A percentile compares a stretch with the other conserved stretches of the same genome.
Conservation (phyloP, 2,329 filamentous ascomycete species). For the Alternaria sp. region DNA sequence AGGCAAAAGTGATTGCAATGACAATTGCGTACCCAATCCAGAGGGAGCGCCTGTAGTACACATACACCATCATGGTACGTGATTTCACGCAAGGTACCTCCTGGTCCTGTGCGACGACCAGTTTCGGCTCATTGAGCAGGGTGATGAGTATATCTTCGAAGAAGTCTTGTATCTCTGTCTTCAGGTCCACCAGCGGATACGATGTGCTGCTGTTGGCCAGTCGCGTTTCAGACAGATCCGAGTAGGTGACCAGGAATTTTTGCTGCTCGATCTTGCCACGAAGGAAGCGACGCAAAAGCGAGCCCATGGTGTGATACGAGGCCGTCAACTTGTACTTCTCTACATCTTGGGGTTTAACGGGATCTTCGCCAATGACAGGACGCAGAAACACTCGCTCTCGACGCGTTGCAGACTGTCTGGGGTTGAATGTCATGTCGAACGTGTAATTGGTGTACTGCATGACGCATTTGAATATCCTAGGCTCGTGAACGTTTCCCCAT, state of each 20-base stretch:
- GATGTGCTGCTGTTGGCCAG: constrained; percentile 40
- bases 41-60: constrained; percentile 41
- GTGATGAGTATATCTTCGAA: constrained; percentile 52
- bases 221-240: constrained; percentile 46
- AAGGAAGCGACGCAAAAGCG: constrained; percentile 47
- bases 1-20: constrained; percentile 38
- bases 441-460: constrained; percentile 49
- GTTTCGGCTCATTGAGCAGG: constrained; percentile 44
- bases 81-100: constrained; percentile 39
- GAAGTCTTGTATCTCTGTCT: constrained; percentile 37
- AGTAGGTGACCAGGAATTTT: constrained; percentile 39
- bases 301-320: constrained; percentile 45
- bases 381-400: constrained; percentile 39
- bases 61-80: constrained; percentile 37
- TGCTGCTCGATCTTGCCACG: constrained; percentile 41
- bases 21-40: constrained; percentile 51
- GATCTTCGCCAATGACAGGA: constrained; percentile 40
- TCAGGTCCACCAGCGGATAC: constrained; percentile 41
- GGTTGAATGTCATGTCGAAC: constrained; percentile 41
- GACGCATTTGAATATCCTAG: constrained; percentile 48
- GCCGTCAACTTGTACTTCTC: constrained; percentile 43
- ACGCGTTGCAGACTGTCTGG: constrained; percentile 33
- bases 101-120: constrained; percentile 35
- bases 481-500: constrained; percentile 44
- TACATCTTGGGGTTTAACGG: constrained; percentile 34